phyloP scores from a whole-genome alignment of 2,329 filamentous ascomycete species.

The Alternaria metachromatica region DNA sequence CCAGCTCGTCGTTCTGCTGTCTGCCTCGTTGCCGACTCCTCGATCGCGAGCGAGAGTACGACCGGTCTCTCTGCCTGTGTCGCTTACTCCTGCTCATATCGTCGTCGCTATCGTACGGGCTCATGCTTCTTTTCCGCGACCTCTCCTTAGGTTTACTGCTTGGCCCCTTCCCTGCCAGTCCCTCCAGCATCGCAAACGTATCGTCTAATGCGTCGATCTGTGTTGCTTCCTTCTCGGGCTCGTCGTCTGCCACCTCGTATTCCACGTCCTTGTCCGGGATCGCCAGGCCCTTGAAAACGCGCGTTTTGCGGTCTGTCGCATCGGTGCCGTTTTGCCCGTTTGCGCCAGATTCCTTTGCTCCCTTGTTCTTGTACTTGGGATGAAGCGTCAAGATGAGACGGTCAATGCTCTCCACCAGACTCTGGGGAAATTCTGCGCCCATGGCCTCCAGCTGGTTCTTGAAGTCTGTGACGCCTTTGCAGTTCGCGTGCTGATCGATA shows the following conservation, averaged over 20 bases:
- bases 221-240: constrained; percentile 45
- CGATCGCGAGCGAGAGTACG: constrained; percentile 62
- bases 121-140: constrained; percentile 65
- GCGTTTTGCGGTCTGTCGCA: constrained; percentile 73
- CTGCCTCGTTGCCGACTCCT: constrained; percentile 52
- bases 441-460: constrained; percentile 75
- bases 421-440: constrained; percentile 83
- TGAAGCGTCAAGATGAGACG: constrained; percentile 88
- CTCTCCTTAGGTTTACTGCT: constrained; percentile 53
- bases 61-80: constrained; percentile 56
- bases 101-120: constrained; percentile 57
- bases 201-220: constrained; percentile 81
- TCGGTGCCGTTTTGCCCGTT: constrained; percentile 59
- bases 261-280: constrained; percentile 77
- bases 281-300: constrained; percentile 88
- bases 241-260: constrained; percentile 59
- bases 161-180: constrained; percentile 65
- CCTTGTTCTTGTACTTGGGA: constrained; percentile 76
- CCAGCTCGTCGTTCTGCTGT: constrained; percentile 57
- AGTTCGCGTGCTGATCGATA: constrained; percentile 85
- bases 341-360: constrained; percentile 42
- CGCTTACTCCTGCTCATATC: constrained; percentile 53
- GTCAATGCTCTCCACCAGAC: constrained; percentile 89
- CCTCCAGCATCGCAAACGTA: constrained; percentile 89
- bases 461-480: constrained; percentile 74